Conservation (phyloP, 345 rosid genomes). For the Clausena lansium region DNA sequence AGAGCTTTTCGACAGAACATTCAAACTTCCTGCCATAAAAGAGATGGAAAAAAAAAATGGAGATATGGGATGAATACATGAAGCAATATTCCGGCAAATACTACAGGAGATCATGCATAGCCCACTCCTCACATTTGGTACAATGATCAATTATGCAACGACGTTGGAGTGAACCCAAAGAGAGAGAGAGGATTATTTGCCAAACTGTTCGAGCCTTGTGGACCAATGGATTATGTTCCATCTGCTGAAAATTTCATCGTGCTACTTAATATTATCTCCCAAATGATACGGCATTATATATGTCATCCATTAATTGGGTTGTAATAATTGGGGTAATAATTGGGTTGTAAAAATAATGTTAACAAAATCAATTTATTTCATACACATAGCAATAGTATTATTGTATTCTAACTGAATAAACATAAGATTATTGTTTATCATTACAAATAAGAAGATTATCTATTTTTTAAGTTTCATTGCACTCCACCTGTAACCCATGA, state of each 20-base stretch:
- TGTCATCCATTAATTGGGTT: no score
- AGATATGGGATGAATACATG: slow-evolving; percentile 28
- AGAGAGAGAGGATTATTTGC: slow-evolving; percentile 37
- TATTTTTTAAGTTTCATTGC: no score
- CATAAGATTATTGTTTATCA: no score
- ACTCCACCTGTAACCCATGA: no score
- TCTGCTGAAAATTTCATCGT: neutral
- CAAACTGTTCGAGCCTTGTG: slow-evolving; percentile 40
- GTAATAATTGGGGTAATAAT: no score
- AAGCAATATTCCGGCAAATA: slow-evolving; percentile 25
- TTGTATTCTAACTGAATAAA: no score
- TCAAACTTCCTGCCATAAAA: slow-evolving; percentile 31
- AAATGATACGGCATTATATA: no score
- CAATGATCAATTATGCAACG: slow-evolving; percentile 42
- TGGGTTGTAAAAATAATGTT: no score
- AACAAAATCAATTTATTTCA: no score
- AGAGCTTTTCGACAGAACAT: slow-evolving; percentile 34
- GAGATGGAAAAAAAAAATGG: slow-evolving; percentile 38
- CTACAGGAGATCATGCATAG: slow-evolving; percentile 34
- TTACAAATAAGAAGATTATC: no score
- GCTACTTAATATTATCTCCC: no score
- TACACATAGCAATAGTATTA: no score
- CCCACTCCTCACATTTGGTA: slow-evolving; percentile 37
- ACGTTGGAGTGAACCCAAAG: slow-evolving; percentile 39
- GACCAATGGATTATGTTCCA: slow-evolving; percentile 35